Conservation (phyloP, 2,329 filamentous ascomycete genomes). For the Lizonia empirigonia region DNA sequence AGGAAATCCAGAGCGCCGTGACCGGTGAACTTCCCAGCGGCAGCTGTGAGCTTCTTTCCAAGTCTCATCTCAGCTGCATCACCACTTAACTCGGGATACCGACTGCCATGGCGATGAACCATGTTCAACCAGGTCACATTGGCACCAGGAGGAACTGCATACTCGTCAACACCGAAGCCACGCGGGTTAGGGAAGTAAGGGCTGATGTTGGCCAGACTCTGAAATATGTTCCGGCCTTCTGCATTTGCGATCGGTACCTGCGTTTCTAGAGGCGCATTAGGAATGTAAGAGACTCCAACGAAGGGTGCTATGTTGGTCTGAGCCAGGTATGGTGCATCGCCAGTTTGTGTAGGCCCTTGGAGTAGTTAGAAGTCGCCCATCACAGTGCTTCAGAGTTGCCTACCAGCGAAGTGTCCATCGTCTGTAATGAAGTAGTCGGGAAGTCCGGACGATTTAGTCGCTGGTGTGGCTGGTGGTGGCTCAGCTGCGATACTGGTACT, state of each 20-base stretch:
- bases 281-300: constrained; percentile 64
- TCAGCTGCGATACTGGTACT: constrained; percentile 1
- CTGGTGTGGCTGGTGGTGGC: constrained; percentile 28
- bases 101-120: constrained; percentile 73
- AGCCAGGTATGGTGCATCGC: constrained; percentile 70
- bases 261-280: constrained; percentile 74
- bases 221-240: constrained; percentile 69
- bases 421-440: constrained; percentile 45
- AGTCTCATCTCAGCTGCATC: constrained; percentile 63
- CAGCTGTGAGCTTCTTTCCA: constrained; percentile 60
- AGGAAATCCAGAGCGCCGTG: constrained; percentile 68
- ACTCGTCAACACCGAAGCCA: constrained; percentile 77
- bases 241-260: constrained; percentile 66
- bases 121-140: constrained; percentile 74
- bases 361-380: constrained; percentile 4
- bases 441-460: constrained; percentile 26
- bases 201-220: constrained; percentile 70
- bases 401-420: constrained; percentile 38
- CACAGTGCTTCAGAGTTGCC: neutral
- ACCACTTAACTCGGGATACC: constrained; percentile 69
- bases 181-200: constrained; percentile 71
- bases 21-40: constrained; percentile 60
- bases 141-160: constrained; percentile 67
- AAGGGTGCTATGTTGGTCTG: constrained; percentile 72
- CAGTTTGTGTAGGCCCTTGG: constrained; percentile 71